A percentile compares a stretch with the other conserved stretches of the same genome.
These are phyloP conservation scores for Claviceps africana DNA, from an alignment of 2,329 filamentous ascomycete species.

Conservation along the genomic window DNA sequence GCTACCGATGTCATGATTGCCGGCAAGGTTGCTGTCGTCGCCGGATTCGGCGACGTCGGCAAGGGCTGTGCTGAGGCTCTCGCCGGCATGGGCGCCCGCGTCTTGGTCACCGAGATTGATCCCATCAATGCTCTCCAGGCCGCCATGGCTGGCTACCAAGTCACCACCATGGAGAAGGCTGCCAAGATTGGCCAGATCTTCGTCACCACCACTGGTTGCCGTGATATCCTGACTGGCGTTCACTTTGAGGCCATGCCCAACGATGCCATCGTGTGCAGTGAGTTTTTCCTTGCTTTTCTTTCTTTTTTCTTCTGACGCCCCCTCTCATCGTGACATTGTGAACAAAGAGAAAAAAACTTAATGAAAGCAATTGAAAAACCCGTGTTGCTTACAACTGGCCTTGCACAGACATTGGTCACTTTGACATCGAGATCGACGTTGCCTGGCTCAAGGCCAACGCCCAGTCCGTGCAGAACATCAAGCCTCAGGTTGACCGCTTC, in stretches of 20 bases:
- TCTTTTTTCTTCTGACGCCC: too few relatives aligned
- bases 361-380: background rate
- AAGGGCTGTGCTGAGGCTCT: constrained; percentile 97
- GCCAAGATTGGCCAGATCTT: constrained; percentile 86
- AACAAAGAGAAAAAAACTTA: too few relatives aligned
- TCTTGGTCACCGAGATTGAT: constrained; percentile 92
- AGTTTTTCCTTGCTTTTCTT: constrained; percentile 16
- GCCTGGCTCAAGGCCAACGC: constrained; percentile 98
- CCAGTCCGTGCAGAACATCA: constrained; percentile 91
- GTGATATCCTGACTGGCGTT: constrained; percentile 82
- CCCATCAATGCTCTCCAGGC: constrained; percentile 99
- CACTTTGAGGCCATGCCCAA: constrained; percentile 96
- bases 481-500: constrained; percentile 99
- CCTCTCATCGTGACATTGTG: background rate
- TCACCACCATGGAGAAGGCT: constrained; percentile 96
- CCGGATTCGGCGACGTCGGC: constrained; percentile 96
- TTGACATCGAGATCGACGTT: constrained; percentile 99
- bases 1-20: constrained; percentile 99
- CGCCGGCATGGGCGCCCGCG: constrained; percentile 91
- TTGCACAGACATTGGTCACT: constrained; percentile 80
- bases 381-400: constrained; percentile 2
- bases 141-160: constrained; percentile 92
- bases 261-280: constrained; percentile 97
- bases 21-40: constrained; percentile 94
- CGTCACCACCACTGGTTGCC: constrained; percentile 97